Percentiles rank a stretch among this genome's conserved stretches.
Evolutionary conservation across 108 stramenopile genomes (phyloP).

Genomic region (Skeletonema tropicum): DNA sequence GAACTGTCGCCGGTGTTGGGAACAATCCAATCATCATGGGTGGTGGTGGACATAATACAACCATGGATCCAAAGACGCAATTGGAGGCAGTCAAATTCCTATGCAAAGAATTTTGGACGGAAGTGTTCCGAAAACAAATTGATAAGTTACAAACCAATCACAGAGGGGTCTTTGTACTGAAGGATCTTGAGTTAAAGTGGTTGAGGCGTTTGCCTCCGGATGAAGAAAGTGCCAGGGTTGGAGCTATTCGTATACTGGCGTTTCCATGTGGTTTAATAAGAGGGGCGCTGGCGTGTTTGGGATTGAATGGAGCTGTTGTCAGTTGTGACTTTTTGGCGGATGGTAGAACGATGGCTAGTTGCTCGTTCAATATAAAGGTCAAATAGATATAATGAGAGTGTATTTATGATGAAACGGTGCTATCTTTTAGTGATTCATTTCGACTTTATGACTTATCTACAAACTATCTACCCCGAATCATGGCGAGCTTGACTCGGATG

Average conservation of each 20-base stretch:
- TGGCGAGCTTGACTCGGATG: not conserved
- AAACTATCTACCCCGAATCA: not conserved
- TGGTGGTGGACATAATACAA: conserved; percentile 38
- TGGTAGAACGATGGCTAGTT: conserved; percentile 87
- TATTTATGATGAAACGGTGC: not conserved
- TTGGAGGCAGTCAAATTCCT: conserved; percentile 94
- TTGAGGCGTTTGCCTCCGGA: conserved; percentile 73
- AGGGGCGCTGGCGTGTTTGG: conserved; percentile 88
- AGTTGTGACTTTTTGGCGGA: conserved; percentile 92
- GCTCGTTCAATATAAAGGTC: conserved; percentile 93
- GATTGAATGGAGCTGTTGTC: conserved; percentile 81
- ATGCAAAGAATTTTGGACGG: conserved; percentile 95
- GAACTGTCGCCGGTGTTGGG: not conserved
- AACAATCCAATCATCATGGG: conserved; percentile 45
- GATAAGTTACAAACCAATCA: conserved; percentile 97
- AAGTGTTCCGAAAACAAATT: conserved; percentile 92
- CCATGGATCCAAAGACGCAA: conserved; percentile 59
- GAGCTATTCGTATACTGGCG: conserved; percentile 79
- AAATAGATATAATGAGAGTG: conserved; percentile 49
- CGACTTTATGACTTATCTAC: not conserved
- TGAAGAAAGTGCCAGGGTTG: conserved; percentile 72
- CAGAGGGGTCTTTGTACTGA: conserved; percentile 92
- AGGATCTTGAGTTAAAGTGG: conserved; percentile 87
- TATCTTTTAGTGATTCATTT: no score
- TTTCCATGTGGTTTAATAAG: conserved; percentile 93